These are phyloP conservation scores for Aphanomyces euteiches DNA, from an alignment of 352 stramenopile species.

Conservation along the genomic window DNA sequence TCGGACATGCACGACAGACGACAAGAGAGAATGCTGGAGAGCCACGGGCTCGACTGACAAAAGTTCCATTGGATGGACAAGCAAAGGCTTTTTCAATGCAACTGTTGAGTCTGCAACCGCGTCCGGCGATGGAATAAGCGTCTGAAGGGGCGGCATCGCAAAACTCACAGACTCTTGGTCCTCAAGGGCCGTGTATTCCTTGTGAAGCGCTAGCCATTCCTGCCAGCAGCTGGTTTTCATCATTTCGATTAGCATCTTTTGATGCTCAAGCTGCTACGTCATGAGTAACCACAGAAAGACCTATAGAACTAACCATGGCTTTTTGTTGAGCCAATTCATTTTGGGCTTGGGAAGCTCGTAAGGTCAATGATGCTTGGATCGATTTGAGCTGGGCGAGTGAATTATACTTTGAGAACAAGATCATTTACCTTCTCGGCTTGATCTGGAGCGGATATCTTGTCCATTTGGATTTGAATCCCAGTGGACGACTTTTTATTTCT, in stretches of 20 bases:
- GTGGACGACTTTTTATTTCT: not conserved
- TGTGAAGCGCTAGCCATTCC: not conserved
- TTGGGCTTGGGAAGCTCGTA: not conserved
- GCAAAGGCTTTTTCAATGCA: not conserved
- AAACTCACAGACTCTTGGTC: not conserved
- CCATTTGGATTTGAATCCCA: not conserved
- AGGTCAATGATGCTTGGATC: slow-evolving; percentile 6
- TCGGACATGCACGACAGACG: not conserved
- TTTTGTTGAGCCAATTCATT: not conserved
- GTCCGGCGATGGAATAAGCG: not conserved
- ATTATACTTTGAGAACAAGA: not conserved
- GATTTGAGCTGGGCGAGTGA: not conserved
- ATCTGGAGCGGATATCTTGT: not conserved
- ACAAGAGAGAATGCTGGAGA: not conserved
- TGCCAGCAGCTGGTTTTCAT: not conserved
- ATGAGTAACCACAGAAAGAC: not conserved
- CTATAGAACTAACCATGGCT: slow-evolving; percentile 4
- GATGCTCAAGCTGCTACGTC: not conserved
- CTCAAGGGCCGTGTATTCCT: not conserved
- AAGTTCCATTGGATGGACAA: not conserved
- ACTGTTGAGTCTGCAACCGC: not conserved
- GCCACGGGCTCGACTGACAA: not conserved
- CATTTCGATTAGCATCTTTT: not conserved
- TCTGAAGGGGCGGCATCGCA: not conserved
- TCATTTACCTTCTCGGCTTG: not conserved